These are phyloP conservation scores for Malassezia nana DNA, from an alignment of 1,284 basidiomycete species.

Conservation along the genomic window DNA sequence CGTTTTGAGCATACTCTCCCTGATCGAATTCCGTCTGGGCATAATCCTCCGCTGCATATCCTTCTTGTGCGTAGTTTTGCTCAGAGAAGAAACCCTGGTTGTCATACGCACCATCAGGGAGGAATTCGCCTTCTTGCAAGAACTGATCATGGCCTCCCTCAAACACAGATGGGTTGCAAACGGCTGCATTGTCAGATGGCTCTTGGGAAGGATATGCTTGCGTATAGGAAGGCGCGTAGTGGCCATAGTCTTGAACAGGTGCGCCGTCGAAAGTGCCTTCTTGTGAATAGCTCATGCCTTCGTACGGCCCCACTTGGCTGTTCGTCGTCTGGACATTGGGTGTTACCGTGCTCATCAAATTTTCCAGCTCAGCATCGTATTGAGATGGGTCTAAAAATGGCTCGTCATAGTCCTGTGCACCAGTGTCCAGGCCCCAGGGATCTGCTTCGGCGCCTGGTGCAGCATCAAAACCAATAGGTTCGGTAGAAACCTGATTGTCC, in stretches of 20 bases:
- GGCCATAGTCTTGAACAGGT: not conserved
- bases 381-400: conserved; percentile 18
- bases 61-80: not conserved
- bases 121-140: not conserved
- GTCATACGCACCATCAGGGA: not conserved
- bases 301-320: not conserved
- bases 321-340: not conserved
- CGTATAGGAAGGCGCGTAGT: too few relatives aligned
- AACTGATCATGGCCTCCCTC: not conserved
- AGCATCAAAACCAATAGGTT: not conserved
- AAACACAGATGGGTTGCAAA: too few relatives aligned
- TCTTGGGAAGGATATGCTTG: too few relatives aligned
- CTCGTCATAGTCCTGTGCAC: conserved; percentile 2
- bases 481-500: not conserved
- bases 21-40: conserved; percentile 3
- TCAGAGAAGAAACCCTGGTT: not conserved
- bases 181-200: too few relatives aligned
- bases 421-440: not conserved
- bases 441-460: not conserved
- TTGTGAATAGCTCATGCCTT: not conserved
- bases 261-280: not conserved
- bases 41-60: not conserved
- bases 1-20: conserved; percentile 2
- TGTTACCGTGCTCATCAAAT: not conserved
- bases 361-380: conserved; percentile 13